phyloP scores from a whole-genome alignment of 805 yeast genomes.

The Myxozyma vanderwaltii region DNA sequence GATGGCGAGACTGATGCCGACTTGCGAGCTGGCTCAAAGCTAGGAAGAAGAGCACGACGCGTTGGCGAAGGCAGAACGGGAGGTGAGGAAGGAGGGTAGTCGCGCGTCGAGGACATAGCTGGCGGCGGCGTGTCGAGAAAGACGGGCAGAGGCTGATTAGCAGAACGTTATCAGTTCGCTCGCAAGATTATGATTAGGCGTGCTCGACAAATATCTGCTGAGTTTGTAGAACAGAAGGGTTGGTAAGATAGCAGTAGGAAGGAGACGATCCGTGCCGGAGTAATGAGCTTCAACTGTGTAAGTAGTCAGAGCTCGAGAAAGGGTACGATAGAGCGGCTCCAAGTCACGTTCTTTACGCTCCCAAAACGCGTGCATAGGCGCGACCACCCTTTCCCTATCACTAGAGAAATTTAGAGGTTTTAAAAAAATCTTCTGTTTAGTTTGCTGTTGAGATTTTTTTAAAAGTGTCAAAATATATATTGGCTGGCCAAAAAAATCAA shows the following conservation, averaged over 20 bases:
- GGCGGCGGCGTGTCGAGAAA: not conserved
- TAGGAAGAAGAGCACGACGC: conserved; percentile 30
- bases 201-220: no score
- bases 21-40: conserved; percentile 22
- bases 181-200: no score
- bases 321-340: not conserved
- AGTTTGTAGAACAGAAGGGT: no score
- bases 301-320: not conserved
- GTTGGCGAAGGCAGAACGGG: conserved; percentile 30
- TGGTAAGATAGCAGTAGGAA: not conserved
- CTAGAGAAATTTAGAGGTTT: not conserved
- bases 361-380: conserved; percentile 4
- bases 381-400: not conserved
- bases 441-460: not conserved
- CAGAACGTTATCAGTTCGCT: not conserved
- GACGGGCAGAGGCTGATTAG: not conserved
- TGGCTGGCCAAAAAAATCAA: not conserved
- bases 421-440: not conserved
- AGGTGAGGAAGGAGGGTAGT: conserved; percentile 60
- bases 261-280: not conserved
- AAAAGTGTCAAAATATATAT: not conserved
- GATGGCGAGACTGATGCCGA: not conserved
- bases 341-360: conserved; percentile 7
- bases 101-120: conserved; percentile 30
- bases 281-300: not conserved